These are phyloP conservation scores for Thelephora terrestris DNA, from an alignment of 1,284 basidiomycete genomes.

Conservation along the genomic window DNA sequence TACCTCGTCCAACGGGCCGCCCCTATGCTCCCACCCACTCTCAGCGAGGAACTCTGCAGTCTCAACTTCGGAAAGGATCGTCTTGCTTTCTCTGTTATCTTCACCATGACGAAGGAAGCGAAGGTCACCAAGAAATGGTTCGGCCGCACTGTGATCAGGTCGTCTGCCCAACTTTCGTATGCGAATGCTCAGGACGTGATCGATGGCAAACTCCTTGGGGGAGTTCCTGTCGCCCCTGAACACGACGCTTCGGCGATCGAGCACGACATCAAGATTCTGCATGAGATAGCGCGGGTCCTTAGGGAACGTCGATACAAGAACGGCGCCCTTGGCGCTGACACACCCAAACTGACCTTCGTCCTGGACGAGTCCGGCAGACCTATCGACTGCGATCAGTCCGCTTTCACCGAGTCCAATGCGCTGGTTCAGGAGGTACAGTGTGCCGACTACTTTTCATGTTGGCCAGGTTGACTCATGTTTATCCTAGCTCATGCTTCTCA, in stretches of 20 bases:
- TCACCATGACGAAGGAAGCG: slow-evolving; percentile 81
- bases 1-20: slow-evolving; percentile 93
- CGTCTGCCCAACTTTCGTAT: slow-evolving; percentile 82
- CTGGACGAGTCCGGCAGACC: slow-evolving; percentile 83
- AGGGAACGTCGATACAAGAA: slow-evolving; percentile 68
- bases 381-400: slow-evolving; percentile 63
- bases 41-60: slow-evolving; percentile 91
- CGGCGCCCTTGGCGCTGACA: slow-evolving; percentile 73
- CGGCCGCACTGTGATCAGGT: slow-evolving; percentile 81
- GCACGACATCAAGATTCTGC: slow-evolving; percentile 66
- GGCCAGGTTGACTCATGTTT: background rate
- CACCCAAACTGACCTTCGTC: slow-evolving; percentile 66
- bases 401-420: slow-evolving; percentile 64
- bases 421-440: slow-evolving; percentile 79
- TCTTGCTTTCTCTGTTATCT: slow-evolving; percentile 81
- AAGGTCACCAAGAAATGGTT: slow-evolving; percentile 85
- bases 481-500: slow-evolving; percentile 82
- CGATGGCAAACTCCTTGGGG: slow-evolving; percentile 56
- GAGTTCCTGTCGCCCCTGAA: slow-evolving; percentile 42
- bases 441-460: background rate
- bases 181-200: slow-evolving; percentile 74
- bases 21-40: slow-evolving; percentile 89
- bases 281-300: slow-evolving; percentile 66
- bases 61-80: slow-evolving; percentile 82
- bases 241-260: slow-evolving; percentile 56